Base-by-base conservation (phyloP, 208 protist genomes). In the Leishmania lainsoni region DNA sequence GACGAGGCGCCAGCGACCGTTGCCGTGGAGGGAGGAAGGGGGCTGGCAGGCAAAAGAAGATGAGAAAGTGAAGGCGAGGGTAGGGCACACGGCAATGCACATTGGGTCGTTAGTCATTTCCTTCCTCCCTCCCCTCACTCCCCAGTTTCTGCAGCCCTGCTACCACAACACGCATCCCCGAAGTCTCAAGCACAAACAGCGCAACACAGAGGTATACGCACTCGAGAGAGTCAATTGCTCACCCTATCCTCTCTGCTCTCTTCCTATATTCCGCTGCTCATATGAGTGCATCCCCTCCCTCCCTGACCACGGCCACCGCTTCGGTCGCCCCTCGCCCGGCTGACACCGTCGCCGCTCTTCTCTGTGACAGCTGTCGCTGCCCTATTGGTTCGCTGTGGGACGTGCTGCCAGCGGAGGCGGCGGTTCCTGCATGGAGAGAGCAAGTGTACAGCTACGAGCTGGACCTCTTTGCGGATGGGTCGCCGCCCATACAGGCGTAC, bases 391-490 rank as follows among this genome's bases (percentile, higher is more conserved):
- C 81, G 22, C 72, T 81, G 54, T 75, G 85, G 56, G 91, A 94
- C 42, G 89, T 97, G 56, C 72, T 94, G 26, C 65, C 74, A 20
- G 79, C 87, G 16, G 86, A 86, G 49, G 89, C 77, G 16, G 35
- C 75, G 9, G 71, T 56, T 42, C 77, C 82, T 9, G 84, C 79
- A 2, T 94, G 91, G 87, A 65, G 51, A 56, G 68, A 83, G 20
- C 91, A 97, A 20, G 92, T 93, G 17, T 97, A 92, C 84, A 79
- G 85, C 52, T 97, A 97, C 78, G 89, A 95, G 65, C 78, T 95
- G 22, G 92, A 97, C 56, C 86, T 97, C 26, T 94, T 95, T 70
- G 73, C 65, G 4, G 89, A 89, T 20, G 85, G 82, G 1, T 54
- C 77, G 1, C 51, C 76, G 42, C 86, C 89, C 0, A 71, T 95